A percentile compares a stretch with the other conserved stretches of the same genome.
Conservation (phyloP, 2,329 filamentous ascomycete species). For the Phyllosticta paracitricarpa region DNA sequence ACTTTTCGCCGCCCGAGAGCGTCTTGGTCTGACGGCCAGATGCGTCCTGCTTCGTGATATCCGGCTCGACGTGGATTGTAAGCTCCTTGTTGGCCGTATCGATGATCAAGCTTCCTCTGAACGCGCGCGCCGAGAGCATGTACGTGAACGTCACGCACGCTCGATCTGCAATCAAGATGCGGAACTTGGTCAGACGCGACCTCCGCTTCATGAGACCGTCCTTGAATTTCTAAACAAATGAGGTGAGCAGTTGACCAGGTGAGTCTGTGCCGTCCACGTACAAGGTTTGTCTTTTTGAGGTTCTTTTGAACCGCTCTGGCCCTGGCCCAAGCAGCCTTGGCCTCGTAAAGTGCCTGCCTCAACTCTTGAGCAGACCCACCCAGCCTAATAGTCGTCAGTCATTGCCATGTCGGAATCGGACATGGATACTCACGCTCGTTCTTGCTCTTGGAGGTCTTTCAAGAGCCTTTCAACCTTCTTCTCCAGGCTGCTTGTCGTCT, state of each 20-base stretch:
- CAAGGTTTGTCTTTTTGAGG: slow-evolving; percentile 25
- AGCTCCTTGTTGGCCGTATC: slow-evolving; percentile 67
- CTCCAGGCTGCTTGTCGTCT: slow-evolving; percentile 23
- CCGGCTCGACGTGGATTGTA: slow-evolving; percentile 63
- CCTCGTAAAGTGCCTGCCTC: slow-evolving; percentile 17
- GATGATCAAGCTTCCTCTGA: slow-evolving; percentile 69
- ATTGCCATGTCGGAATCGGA: background rate
- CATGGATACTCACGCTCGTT: slow-evolving; percentile 17
- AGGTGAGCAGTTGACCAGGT: background rate
- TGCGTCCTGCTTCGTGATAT: slow-evolving; percentile 57
- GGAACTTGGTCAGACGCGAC: slow-evolving; percentile 69
- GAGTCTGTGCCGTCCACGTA: slow-evolving; percentile 24
- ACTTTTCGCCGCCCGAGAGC: slow-evolving; percentile 92
- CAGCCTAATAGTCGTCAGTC: slow-evolving; percentile 14
- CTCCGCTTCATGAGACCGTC: slow-evolving; percentile 59
- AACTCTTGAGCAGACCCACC: slow-evolving; percentile 26
- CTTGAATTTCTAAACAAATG: slow-evolving; percentile 30
- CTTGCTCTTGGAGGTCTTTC: slow-evolving; percentile 18
- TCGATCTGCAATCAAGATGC: slow-evolving; percentile 72
- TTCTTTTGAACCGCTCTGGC: slow-evolving; percentile 14
- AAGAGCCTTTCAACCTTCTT: slow-evolving; percentile 21
- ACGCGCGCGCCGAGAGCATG: slow-evolving; percentile 79
- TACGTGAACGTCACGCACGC: slow-evolving; percentile 81
- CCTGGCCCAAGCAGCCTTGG: slow-evolving; percentile 17
- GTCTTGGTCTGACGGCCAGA: slow-evolving; percentile 79